phyloP scores from a whole-genome alignment of 805 yeast species.

The Hanseniaspora jakobsenii region DNA sequence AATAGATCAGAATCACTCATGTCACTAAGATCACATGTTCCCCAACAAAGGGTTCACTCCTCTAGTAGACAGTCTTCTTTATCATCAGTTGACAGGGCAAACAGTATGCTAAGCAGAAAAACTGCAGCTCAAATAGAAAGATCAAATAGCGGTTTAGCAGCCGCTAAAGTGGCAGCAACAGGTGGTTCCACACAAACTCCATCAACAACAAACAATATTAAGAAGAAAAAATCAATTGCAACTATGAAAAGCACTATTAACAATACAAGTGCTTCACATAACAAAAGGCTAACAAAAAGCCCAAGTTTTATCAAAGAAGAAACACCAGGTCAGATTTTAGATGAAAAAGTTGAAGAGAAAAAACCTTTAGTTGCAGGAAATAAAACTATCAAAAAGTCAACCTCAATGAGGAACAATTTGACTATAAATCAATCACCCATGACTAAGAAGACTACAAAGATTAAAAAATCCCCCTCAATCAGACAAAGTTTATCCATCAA shows the following conservation, averaged over 20 bases:
- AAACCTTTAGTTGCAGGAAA: no score
- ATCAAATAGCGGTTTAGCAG: conserved; percentile 10
- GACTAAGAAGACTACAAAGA: neutral
- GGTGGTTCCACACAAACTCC: neutral
- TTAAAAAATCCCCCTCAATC: no score
- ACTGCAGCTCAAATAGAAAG: conserved; percentile 6
- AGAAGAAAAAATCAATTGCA: conserved; percentile 6
- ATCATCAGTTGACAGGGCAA: neutral
- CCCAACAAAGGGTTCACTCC: neutral
- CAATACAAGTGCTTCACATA: neutral
- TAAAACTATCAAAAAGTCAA: neutral
- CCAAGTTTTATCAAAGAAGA: conserved; percentile 9
- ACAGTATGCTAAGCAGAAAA: neutral
- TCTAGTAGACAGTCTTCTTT: neutral
- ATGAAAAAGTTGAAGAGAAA: neutral
- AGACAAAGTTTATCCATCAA: neutral
- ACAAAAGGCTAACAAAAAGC: neutral
- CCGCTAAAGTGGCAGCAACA: conserved; percentile 9
- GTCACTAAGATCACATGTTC: neutral
- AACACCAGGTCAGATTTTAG: neutral
- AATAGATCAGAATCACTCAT: conserved; percentile 18
- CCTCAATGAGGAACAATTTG: neutral
- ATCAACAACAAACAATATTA: neutral
- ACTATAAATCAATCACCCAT: neutral
- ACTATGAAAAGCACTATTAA: conserved; percentile 5